Conservation (phyloP, 1,284 basidiomycete genomes). For the Meira miltonrushii region DNA sequence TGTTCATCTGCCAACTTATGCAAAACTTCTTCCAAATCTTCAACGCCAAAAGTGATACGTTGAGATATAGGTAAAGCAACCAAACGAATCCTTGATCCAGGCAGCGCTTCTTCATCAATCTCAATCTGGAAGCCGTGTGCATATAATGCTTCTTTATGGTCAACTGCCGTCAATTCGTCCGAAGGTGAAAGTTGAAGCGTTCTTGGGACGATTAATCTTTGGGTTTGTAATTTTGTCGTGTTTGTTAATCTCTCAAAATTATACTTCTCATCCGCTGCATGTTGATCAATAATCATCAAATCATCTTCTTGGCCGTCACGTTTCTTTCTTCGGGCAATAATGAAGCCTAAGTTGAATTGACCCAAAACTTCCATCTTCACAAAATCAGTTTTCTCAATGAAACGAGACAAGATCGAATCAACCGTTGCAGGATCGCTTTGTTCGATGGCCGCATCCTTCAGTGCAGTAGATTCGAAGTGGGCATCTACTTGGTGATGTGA, state of each 20-base stretch:
- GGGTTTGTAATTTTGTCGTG: conserved; percentile 79
- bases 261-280: conserved; percentile 83
- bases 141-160: conserved; percentile 73
- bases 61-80: conserved; percentile 66
- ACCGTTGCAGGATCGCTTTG: conserved; percentile 63
- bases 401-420: conserved; percentile 70
- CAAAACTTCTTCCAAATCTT: conserved; percentile 92
- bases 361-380: conserved; percentile 76
- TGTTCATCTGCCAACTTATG: conserved; percentile 74
- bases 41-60: background rate
- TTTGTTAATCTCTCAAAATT: conserved; percentile 92
- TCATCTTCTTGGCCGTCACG: conserved; percentile 26
- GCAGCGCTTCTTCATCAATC: conserved; percentile 57
- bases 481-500: background rate
- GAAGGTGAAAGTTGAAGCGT: conserved; percentile 77
- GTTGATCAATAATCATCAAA: conserved; percentile 81
- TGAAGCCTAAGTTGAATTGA: conserved; percentile 95
- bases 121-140: conserved; percentile 81
- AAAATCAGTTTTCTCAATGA: conserved; percentile 86
- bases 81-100: conserved; percentile 63
- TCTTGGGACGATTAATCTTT: conserved; percentile 76
- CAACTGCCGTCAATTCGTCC: conserved; percentile 80
- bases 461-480: background rate
- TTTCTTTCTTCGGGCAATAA: conserved; percentile 66
- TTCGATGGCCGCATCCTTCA: conserved; percentile 59